A percentile compares a stretch with the other conserved stretches of the same genome.
Conservation (phyloP, 208 protist species). For the Balamuthia mandrillaris region DNA sequence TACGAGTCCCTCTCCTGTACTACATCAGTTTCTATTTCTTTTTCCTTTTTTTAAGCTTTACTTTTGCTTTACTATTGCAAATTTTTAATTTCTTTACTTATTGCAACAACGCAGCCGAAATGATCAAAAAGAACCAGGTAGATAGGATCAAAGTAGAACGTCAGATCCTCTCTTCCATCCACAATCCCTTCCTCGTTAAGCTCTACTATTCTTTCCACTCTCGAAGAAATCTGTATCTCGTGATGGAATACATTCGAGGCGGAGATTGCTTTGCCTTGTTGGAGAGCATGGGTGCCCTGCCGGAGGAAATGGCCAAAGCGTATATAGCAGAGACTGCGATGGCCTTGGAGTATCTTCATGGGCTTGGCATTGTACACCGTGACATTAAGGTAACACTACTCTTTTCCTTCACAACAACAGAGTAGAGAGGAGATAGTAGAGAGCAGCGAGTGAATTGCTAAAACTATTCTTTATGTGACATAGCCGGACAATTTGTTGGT, state of each 20-base stretch:
- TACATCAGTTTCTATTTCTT: too few species aligned
- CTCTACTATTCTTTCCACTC: constrained; percentile 76
- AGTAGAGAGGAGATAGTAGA: neutral
- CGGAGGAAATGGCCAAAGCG: neutral
- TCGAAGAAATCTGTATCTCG: constrained; percentile 37
- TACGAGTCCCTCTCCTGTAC: too few species aligned
- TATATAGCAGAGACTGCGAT: neutral
- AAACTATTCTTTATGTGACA: neutral
- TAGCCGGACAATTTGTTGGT: constrained; percentile 73
- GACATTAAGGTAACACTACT: constrained; percentile 33
- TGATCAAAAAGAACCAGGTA: constrained; percentile 73
- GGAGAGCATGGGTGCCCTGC: neutral
- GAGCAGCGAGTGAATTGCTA: neutral
- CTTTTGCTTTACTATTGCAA: too few species aligned
- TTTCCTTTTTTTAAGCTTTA: too few species aligned
- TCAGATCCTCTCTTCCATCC: constrained; percentile 59
- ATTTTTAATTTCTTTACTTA: too few species aligned
- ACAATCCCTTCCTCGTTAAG: constrained; percentile 71
- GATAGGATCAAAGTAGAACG: constrained; percentile 66
- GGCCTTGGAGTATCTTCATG: constrained; percentile 62
- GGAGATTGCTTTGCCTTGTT: constrained; percentile 69
- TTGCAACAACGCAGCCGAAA: too few species aligned
- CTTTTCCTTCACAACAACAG: neutral
- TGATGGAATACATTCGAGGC: constrained; percentile 78
- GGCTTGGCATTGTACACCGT: constrained; percentile 42